Evolutionary conservation across 805 yeast species (phyloP).

Genomic region (Ascoidea asiatica): DNA sequence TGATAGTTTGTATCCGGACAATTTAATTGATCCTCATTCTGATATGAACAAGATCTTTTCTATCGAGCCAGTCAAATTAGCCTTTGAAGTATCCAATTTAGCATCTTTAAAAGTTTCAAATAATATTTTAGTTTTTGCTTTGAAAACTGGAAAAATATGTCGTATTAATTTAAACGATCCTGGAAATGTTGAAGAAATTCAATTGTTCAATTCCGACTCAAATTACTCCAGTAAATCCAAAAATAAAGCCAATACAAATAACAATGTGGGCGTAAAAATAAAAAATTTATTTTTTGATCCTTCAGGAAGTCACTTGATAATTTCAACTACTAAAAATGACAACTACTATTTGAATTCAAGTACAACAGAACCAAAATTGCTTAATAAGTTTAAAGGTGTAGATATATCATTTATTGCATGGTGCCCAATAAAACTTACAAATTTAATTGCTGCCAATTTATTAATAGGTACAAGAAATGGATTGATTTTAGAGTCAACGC

Average conservation of each 20-base stretch:
- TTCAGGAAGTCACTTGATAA: conserved; percentile 36
- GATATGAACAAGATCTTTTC: conserved; percentile 3
- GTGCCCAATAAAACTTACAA: conserved; percentile 17
- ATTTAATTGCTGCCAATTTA: conserved; percentile 28
- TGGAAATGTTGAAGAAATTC: conserved; percentile 34
- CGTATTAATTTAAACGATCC: conserved; percentile 59
- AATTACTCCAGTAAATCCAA: background rate
- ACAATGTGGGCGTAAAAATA: conserved; percentile 14
- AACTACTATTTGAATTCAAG: conserved; percentile 33
- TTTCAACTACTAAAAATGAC: conserved; percentile 31
- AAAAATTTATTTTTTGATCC: conserved; percentile 33
- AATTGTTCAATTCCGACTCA: conserved; percentile 10
- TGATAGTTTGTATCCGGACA: background rate
- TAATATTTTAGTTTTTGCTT: conserved; percentile 42
- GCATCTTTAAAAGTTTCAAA: conserved; percentile 37
- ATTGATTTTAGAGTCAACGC: conserved; percentile 28
- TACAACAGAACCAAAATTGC: conserved; percentile 24
- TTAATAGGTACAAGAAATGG: conserved; percentile 38
- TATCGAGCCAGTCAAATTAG: conserved; percentile 32
- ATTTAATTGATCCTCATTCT: background rate
- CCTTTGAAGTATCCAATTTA: conserved; percentile 32
- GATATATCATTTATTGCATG: conserved; percentile 28
- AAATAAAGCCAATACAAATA: conserved; percentile 5
- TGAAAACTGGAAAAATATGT: conserved; percentile 38
- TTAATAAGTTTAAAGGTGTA: conserved; percentile 33